Evolutionary conservation across 306 rosid species (phyloP).

Genomic region (Vigna reflexopilosa): DNA sequence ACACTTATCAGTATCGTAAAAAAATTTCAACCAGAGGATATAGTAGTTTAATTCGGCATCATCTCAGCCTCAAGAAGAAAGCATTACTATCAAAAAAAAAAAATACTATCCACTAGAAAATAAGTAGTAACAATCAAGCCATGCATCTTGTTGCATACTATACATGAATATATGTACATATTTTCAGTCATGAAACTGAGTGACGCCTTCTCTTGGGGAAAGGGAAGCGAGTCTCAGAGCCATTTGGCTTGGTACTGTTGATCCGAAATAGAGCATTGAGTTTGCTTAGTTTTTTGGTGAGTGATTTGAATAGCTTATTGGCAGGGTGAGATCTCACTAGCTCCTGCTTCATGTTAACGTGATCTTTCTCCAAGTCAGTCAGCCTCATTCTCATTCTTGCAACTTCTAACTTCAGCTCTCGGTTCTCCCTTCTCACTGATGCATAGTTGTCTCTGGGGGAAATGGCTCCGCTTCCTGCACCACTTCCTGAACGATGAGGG

Average conservation of each 20-base stretch:
- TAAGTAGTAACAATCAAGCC: conserved; percentile 53
- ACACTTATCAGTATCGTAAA: neutral
- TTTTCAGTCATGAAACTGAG: conserved; percentile 75
- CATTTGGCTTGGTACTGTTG: conserved; percentile 54
- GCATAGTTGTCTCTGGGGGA: conserved; percentile 98
- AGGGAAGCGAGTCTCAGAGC: conserved; percentile 74
- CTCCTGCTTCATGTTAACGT: conserved; percentile 93
- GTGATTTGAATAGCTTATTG: conserved; percentile 73
- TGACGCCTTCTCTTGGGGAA: conserved; percentile 94
- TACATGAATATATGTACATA: conserved; percentile 52
- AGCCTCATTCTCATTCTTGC: conserved; percentile 99
- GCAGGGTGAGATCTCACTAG: conserved; percentile 88
- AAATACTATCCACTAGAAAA: conserved; percentile 42
- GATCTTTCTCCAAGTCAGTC: conserved; percentile 94
- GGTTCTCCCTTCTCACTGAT: conserved; percentile 92
- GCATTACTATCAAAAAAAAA: neutral
- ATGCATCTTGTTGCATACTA: conserved; percentile 32
- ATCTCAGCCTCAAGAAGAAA: conserved; percentile 42
- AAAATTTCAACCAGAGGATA: conserved; percentile 31
- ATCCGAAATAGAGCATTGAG: conserved; percentile 78
- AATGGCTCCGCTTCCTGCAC: conserved; percentile 97
- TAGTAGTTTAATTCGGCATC: conserved; percentile 34
- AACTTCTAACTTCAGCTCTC: conserved; percentile 96
- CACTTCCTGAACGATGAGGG: conserved; percentile 96
- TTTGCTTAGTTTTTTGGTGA: conserved; percentile 76